Evolutionary conservation across 2,329 filamentous ascomycete species (phyloP), one percentile per base, ranked within the genome.

Genomic region (Hypoxylon sp.): DNA sequence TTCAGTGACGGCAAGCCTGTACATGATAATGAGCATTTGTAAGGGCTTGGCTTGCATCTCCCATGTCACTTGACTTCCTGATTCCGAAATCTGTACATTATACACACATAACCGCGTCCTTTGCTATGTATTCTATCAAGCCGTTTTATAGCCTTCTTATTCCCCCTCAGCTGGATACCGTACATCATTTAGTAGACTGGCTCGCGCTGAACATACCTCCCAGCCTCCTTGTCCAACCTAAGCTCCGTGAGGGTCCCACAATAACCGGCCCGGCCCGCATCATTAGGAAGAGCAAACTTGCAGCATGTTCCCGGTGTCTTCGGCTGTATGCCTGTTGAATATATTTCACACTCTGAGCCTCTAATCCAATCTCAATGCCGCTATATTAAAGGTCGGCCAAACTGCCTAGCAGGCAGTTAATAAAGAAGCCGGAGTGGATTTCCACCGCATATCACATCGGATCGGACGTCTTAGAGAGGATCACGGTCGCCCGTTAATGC

Each of bases 1-100:
- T 68, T 70, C 13, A 58, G 48, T 60, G 45, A 61, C 45, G 56
- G 48, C 55, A 52, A 58, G 57, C 49, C 58, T 65, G 58, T 70
- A 68, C 61, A 57, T 57, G 48, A 49, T 32, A 38, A 60, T 56
- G 30, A 48, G 38, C 41, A 38, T 34, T 41, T 50, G 19, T 65
- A 60, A 52, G 55, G 38, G 52, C 45, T 53, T 23, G 63, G 23
- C 51, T 21, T 50, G 28, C 28, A 25, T 57, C 25, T 46, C 45
- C n/a, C 56, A 38, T 38, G 23, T 17, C 43, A 38, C 57, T 59
- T 43, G 30, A 25, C 34, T 50, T 63, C 28, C 14, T 34, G 11
- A 7, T 50, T 28, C 5, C 48, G 41, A 25, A 23, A 28, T n/a
- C 49, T 41, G 34, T 52, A 53, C 28, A 50, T 63, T 50, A 30